Base-by-base conservation (phyloP, 768 basidiomycete genomes). In the Chalciporus piperatus region DNA sequence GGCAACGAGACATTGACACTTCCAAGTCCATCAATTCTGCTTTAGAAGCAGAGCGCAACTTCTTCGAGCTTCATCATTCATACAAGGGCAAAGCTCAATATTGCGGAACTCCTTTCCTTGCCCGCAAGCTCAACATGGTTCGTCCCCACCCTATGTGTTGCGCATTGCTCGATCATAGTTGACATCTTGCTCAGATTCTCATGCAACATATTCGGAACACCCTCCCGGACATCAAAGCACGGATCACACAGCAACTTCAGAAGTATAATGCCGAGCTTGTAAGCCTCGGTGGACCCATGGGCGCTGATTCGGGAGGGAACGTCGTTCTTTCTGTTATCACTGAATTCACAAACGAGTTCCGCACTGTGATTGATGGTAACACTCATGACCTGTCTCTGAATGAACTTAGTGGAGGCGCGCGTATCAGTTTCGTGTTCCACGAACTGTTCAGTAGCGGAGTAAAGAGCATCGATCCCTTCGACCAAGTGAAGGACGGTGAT, bases 181-280 rank as follows among this genome's bases (percentile, higher is more conserved):
- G 28, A 58, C 33, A 11, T 7, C 16, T 19, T 44, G 8, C 41
- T 16, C 52, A 96, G 94, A 96, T 99, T 65, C 84, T 99, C 47
- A 98, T 98, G 95, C 93, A 97, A 72, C 97, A 99, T 72, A 98
- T 99, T 68, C 90, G 92, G 50, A 83, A 91, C 47, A 97, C 93
- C 19, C 80, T 99, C n/a, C 97, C 97, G 28, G 97, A 99, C 67
- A 98, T 98, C 79, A 99, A 99, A 75, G 81, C 84, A 14, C 85
- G 95, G 61, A 98, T 99, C 67, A 79, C 85, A n/a, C 80, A 87
- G 54, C 93, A 98, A 62, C 79, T 95, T 42, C 81, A 85, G 70
- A 96, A 95, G 65, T 98, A 80, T 77, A 91, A 81, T 51, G 76
- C 84, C 2, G 97, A 99, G 69, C 78, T 99, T 40, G 72, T 75